Base-by-base conservation (phyloP, 2,329 filamentous ascomycete species). In the Dactylella cylindrospora region DNA sequence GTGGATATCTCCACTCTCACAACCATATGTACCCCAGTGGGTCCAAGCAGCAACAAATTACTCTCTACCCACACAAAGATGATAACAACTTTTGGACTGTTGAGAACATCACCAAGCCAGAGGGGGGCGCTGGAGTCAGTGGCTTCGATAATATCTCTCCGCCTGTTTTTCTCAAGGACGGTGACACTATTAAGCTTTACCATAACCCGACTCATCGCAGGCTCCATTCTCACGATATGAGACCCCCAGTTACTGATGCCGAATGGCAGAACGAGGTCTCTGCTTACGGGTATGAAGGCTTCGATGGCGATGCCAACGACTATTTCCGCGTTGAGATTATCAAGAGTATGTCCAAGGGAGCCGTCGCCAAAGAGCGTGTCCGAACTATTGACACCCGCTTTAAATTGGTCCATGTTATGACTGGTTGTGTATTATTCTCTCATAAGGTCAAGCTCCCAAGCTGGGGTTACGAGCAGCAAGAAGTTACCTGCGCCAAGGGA, bases 391-490 rank as follows among this genome's bases (percentile, higher is more conserved):
- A 98, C 75, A 90, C 90, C 69, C 97, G 97, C 76, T 98, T 98
- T 78, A 86, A 84, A 71, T 85, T 98, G 36, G 81, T 97, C 26
- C 93, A 98, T 71, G 76, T 95, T 72, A 97, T 98, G 93, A 95
- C 90, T 65, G 90, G 91, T 39, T 98, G 93, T 71, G 87, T 85
- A 9, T 79, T 98, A 19, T 98, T 98, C 78, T 97, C 91, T 0
- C 93, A 98, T 80, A 97, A 96, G 77, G 90, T 97, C 72, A 98
- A 98, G 78, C 84, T 98, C 57, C 93, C 93, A 2, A 90, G 95
- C 2, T 98, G 93, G 93, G 93, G 88, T 39, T 98, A 86, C 46
- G 93, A 97, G 73, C 93, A 98, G 74, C 93, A 98, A 73, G 93
- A 98, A 74, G 93, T 98, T n/a, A 97, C 91, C 15, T 98, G 93